Base-by-base conservation (phyloP, 2,329 filamentous ascomycete species). In the Leptographium galeiforme region DNA sequence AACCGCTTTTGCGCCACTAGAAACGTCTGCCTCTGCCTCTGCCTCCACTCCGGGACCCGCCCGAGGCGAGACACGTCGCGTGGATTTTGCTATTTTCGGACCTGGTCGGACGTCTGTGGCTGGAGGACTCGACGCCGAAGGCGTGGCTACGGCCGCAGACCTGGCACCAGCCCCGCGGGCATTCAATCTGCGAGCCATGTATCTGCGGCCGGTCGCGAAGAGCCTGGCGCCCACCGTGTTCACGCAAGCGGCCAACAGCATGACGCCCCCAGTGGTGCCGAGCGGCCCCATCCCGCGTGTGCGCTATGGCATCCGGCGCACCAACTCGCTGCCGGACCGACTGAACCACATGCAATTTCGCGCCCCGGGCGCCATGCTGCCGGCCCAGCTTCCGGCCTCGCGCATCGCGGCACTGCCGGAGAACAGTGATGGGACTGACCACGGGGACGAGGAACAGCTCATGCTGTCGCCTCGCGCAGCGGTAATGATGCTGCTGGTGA, bases 181-280 rank as follows among this genome's bases (percentile, higher is more conserved):
- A 1, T 79, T 84, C 63, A 73, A 73, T 56, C 63, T 85, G 14
- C 78, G 81, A 47, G 74, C 72, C 49, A 71, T 87, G 49, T 83
- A 79, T 1, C 74, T 85, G 52, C 72, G 77, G 47, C 81, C 82
- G 2, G 74, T 76, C 39, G 78, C 81, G 19, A 86, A 82, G 62
- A 79, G 81, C 48, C 72, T 90, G 5, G 80, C 85, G 0, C 85
- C 85, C 50, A 81, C 81, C 12, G 84, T 89, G 54, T 89, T 90
- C 60, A 72, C 71, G 0, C 73, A 77, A 55, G 68, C 71, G 7
- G 63, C 67, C 2, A 67, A 69, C 18, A 18, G 57, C 2, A 55
- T 59, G 5, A 58, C 54, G 1, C 32, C 59, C 2, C 59, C 65
- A 13, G 55, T 64, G 8, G 62, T 63, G 6, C 61, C 70, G 4